Conservation (phyloP, 2,329 filamentous ascomycete species). For the Bertia moriformis region DNA sequence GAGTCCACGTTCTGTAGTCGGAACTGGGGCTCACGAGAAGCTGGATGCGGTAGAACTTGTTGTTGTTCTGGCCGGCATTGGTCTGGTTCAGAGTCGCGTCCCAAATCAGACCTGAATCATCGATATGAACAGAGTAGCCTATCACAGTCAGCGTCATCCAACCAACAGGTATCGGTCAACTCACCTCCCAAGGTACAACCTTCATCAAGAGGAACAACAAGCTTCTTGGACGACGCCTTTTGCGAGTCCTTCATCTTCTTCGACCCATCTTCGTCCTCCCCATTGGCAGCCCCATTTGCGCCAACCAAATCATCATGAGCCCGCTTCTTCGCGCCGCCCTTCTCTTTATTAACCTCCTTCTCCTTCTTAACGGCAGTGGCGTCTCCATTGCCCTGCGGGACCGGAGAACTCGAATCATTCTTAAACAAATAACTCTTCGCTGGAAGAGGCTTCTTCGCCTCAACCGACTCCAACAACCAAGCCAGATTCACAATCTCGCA, state of each 20-base stretch:
- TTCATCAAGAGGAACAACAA: neutral
- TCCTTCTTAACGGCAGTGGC: neutral
- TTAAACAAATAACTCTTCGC: neutral
- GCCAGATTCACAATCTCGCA: neutral
- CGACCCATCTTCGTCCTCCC: neutral
- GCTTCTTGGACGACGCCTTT: neutral
- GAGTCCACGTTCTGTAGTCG: slow-evolving; percentile 48
- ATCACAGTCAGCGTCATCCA: neutral
- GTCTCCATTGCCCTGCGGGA: neutral
- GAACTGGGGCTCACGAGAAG: neutral
- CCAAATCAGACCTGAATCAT: neutral
- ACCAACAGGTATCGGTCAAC: too few relatives aligned
- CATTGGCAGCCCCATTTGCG: neutral
- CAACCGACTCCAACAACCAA: neutral
- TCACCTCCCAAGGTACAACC: neutral
- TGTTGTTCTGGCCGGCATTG: neutral
- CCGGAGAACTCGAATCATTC: neutral
- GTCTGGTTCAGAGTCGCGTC: neutral
- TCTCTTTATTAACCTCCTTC: neutral
- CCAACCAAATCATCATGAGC: neutral
- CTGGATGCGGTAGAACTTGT: neutral
- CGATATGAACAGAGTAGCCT: neutral
- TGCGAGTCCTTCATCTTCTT: slow-evolving; percentile 1
- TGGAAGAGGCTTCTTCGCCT: neutral
- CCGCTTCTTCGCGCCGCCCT: neutral